Base-by-base conservation (phyloP, 2,329 filamentous ascomycete species). In the Metarhizium sp. region DNA sequence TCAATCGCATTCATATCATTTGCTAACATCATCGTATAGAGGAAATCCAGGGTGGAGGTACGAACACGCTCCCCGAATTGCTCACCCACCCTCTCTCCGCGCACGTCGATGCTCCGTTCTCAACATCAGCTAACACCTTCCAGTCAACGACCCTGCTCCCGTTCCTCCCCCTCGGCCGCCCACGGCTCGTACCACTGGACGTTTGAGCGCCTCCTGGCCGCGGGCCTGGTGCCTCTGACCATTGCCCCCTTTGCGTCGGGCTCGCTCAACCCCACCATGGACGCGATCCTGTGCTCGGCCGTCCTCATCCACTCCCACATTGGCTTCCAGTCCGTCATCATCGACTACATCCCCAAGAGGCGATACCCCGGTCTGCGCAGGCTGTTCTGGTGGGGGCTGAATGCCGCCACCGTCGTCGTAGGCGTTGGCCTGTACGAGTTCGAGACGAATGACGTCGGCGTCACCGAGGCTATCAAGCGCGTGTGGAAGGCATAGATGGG, bases 171-270 rank as follows among this genome's bases (percentile, higher is more conserved):
- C 53, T 83, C 81, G 63, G 85, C 92, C 46, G 78, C 84, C 55
- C 90, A 99, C 76, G 94, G 94, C 65, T 95, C 88, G 73, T 99
- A 97, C 79, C 94, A 99, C 82, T 99, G 94, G 94, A 89, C 88
- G 58, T 96, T 96, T 67, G 94, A 99, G 80, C 91, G 90, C 68
- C 71, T 90, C 55, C 76, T 97, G 64, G 86, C 90, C 56, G 86
- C 83, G 56, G 87, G 84, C 55, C 83, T 99, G 59, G 77, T 99
- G 59, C 95, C 94, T 52, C 78, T 99, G 61, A 90, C 87, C 60
- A 79, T 97, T 62, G 87, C 91, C 43, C 94, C 94, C 60, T 99
- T 99, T 74, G 92, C 92, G 59, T 86, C 89, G 58, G 92, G 92
- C 67, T 90, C 90, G 43, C 80, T 97, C 62, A 95, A 96, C 82